phyloP scores from a whole-genome alignment of 225 moss, liverwort and hornwort species.

The Ulota crispa region DNA sequence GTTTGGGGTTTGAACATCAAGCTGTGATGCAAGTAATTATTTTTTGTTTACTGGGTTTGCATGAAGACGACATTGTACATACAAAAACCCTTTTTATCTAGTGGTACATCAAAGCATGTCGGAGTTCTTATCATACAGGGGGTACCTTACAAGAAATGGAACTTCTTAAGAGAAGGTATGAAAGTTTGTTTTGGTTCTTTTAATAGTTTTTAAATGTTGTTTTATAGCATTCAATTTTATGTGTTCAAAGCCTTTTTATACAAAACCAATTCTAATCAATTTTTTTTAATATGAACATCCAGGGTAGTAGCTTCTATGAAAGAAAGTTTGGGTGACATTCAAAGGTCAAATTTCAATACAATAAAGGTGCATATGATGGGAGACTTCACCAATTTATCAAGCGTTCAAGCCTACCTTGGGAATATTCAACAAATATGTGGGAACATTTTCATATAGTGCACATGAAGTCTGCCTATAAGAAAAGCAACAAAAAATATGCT shows the following conservation, averaged over 20 bases:
- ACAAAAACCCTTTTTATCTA: not conserved
- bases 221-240: too few species aligned
- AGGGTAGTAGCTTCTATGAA: too few species aligned
- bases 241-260: too few species aligned
- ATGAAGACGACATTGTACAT: not conserved
- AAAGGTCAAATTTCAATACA: too few species aligned
- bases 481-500: not conserved
- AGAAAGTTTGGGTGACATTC: too few species aligned
- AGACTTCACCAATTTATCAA: too few species aligned
- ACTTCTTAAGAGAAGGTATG: not conserved
- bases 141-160: not conserved
- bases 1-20: not conserved
- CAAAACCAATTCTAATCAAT: too few species aligned
- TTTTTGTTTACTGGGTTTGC: not conserved
- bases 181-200: not conserved
- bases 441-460: not conserved
- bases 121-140: not conserved
- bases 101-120: not conserved
- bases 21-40: not conserved
- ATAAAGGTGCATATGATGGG: too few species aligned
- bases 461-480: not conserved
- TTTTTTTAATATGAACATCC: too few species aligned
- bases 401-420: too few species aligned
- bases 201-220: too few species aligned
- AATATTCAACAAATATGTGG: too few species aligned